These are phyloP conservation scores for Scenedesmus sp. DNA, from an alignment of 163 green algal genomes.

Conservation along the genomic window DNA sequence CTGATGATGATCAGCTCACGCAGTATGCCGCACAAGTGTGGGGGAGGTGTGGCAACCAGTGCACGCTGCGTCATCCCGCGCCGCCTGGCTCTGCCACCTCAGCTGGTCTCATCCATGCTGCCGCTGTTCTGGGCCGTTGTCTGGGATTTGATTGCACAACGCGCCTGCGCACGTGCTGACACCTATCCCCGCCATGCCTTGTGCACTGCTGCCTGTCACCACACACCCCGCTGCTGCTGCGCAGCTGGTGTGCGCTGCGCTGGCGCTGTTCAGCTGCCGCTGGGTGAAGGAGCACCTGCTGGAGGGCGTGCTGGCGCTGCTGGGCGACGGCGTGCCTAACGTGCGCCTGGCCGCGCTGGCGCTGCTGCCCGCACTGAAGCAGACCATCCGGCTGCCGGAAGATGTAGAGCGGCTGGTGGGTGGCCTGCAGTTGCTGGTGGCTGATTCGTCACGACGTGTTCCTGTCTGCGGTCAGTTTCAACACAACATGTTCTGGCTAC, in stretches of 20 bases:
- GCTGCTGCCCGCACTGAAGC: conserved; percentile 77
- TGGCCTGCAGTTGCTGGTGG: background rate
- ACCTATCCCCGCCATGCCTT: too few species aligned
- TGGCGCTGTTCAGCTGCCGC: conserved; percentile 74
- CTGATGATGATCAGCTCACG: too few species aligned
- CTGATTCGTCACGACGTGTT: too few species aligned
- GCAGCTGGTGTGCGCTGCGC: conserved; percentile 20
- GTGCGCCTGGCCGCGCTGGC: conserved; percentile 67
- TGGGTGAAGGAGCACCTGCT: conserved; percentile 79
- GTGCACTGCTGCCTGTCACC: background rate
- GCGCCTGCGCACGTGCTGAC: too few species aligned
- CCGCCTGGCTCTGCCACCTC: too few species aligned
- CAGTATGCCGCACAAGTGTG: too few species aligned
- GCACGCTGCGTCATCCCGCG: too few species aligned
- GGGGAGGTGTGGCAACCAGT: too few species aligned
- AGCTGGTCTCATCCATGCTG: background rate
- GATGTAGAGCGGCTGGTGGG: conserved; percentile 80
- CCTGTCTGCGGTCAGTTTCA: too few species aligned
- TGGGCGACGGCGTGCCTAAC: conserved; percentile 80
- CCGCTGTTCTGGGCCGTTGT: background rate
- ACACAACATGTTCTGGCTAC: background rate
- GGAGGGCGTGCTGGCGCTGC: conserved; percentile 72
- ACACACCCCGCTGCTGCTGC: background rate
- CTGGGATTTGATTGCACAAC: too few species aligned
- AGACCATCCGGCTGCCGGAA: conserved; percentile 77